Evolutionary conservation across 257 asterid genomes (phyloP).

Genomic region (Striga asiatica): DNA sequence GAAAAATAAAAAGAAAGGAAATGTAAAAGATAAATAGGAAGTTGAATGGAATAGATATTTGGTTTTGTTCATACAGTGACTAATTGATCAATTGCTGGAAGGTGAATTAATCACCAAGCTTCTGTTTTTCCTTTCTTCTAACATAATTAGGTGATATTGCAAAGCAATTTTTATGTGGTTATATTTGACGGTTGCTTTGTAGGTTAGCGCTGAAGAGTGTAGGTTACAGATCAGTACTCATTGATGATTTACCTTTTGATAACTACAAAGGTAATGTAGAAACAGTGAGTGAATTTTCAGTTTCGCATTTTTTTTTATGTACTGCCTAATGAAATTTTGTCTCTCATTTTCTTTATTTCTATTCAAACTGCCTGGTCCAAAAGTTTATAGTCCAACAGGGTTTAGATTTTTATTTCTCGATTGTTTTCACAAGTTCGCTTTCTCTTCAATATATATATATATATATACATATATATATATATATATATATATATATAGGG

Average conservation of each 20-base stretch:
- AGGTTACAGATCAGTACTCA: slow-evolving; percentile 75
- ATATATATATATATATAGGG: too few species aligned
- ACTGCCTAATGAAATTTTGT: too few species aligned
- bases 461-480: too few species aligned
- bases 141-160: not conserved
- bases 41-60: not conserved
- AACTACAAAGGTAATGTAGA: slow-evolving; percentile 34
- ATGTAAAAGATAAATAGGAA: not conserved
- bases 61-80: not conserved
- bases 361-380: not conserved
- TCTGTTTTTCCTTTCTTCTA: not conserved
- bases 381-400: too few species aligned
- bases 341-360: not conserved
- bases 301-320: too few species aligned
- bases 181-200: slow-evolving; percentile 17
- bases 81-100: not conserved
- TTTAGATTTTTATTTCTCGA: not conserved
- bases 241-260: slow-evolving; percentile 74
- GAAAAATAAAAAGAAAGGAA: not conserved
- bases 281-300: not conserved
- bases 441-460: not conserved
- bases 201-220: slow-evolving; percentile 80
- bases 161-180: not conserved
- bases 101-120: not conserved
- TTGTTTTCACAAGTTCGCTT: not conserved